Evolutionary conservation across 768 basidiomycete genomes (phyloP).

Genomic region (Pisolithus orientalis): DNA sequence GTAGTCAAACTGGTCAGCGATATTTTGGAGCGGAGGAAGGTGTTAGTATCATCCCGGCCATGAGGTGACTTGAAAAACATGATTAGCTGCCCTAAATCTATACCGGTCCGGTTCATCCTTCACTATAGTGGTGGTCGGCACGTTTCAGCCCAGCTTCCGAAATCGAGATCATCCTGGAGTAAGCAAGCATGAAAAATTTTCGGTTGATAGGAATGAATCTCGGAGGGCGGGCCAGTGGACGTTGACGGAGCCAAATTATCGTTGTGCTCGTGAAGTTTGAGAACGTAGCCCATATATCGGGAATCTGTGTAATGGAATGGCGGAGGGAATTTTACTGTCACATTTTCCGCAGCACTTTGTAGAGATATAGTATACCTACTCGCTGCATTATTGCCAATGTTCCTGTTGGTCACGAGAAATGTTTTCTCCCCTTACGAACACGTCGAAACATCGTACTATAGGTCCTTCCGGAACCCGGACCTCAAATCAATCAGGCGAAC

Average conservation of each 20-base stretch:
- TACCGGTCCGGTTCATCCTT: too few relatives aligned
- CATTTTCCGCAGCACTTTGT: background rate
- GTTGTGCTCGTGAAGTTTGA: constrained; percentile 37
- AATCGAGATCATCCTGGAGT: constrained; percentile 70
- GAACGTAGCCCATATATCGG: constrained; percentile 56
- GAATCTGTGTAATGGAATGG: constrained; percentile 36
- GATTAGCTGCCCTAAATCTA: too few relatives aligned
- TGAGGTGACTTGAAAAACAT: too few relatives aligned
- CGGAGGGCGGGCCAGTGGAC: background rate
- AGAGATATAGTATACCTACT: constrained; percentile 16
- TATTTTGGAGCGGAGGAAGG: too few relatives aligned
- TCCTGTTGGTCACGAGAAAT: constrained; percentile 44
- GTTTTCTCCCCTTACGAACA: constrained; percentile 43
- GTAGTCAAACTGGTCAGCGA: too few relatives aligned
- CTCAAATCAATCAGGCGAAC: constrained; percentile 32
- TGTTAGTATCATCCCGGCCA: too few relatives aligned
- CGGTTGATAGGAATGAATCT: background rate
- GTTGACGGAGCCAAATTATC: background rate
- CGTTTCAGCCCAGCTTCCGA: constrained; percentile 37
- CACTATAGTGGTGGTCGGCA: too few relatives aligned
- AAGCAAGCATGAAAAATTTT: constrained; percentile 52
- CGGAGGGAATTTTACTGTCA: background rate
- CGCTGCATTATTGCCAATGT: constrained; percentile 35
- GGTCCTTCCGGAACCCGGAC: constrained; percentile 15
- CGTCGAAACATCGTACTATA: constrained; percentile 5